Conservation (phyloP, 805 yeast genomes). For the Saccharomycopsis vini region DNA sequence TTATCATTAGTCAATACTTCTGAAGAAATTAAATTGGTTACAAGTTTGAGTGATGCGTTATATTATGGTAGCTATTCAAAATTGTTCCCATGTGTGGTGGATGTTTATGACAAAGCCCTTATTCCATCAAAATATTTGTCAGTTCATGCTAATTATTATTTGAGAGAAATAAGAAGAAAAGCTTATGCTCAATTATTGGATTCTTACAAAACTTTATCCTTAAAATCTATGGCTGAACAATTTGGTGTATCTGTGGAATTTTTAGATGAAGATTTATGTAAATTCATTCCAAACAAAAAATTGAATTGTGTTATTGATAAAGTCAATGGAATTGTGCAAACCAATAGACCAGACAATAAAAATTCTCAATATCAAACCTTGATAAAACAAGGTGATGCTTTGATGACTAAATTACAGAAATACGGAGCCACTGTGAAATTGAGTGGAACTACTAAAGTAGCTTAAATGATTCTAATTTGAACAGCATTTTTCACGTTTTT, state of each 20-base stretch:
- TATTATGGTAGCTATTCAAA: constrained; percentile 81
- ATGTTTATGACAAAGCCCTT: constrained; percentile 67
- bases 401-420: constrained; percentile 89
- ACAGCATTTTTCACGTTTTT: no score
- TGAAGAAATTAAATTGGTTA: constrained; percentile 66
- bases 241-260: constrained; percentile 87
- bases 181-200: constrained; percentile 92
- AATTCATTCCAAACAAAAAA: constrained; percentile 87
- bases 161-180: constrained; percentile 89
- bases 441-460: constrained; percentile 53
- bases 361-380: constrained; percentile 85
- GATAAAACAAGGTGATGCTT: constrained; percentile 85
- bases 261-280: constrained; percentile 78
- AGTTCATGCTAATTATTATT: constrained; percentile 73
- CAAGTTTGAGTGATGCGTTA: constrained; percentile 73
- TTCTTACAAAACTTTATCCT: constrained; percentile 82
- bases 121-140: constrained; percentile 56
- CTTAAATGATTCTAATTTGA: no score
- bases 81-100: constrained; percentile 67
- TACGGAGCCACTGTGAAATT: constrained; percentile 96
- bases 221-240: constrained; percentile 88
- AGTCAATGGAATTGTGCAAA: constrained; percentile 90
- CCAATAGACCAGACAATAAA: constrained; percentile 93
- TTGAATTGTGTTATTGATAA: constrained; percentile 92
- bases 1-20: constrained; percentile 69